Percentiles rank a stretch among this genome's conserved stretches.
Conservation (phyloP, 495 filamentous ascomycete species). For the Aspergillus saccharolyticus region DNA sequence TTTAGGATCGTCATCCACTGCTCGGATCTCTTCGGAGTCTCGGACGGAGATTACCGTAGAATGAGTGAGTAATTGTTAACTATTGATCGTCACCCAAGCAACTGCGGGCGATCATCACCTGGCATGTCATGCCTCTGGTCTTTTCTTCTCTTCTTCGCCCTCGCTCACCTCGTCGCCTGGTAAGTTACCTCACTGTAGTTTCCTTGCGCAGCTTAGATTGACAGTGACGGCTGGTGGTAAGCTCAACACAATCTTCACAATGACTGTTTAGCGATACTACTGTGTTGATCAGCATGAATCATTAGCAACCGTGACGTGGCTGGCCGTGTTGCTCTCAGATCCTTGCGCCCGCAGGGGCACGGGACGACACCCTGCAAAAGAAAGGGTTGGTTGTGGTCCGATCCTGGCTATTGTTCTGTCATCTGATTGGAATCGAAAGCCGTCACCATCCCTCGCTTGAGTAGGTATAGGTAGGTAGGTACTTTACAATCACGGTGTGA, state of each 20-base stretch:
- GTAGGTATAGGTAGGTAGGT: neutral
- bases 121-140: neutral
- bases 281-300: neutral
- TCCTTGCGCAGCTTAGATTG: constrained; percentile 14
- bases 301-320: neutral
- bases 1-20: neutral
- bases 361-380: neutral
- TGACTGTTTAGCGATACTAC: neutral
- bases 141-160: neutral
- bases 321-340: neutral
- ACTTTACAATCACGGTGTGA: neutral
- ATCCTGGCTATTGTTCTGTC: neutral
- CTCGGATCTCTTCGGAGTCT: neutral
- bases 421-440: neutral
- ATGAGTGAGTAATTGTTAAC: neutral
- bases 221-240: neutral
- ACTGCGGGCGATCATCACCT: neutral
- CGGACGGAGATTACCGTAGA: neutral
- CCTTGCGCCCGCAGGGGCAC: neutral
- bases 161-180: neutral
- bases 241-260: neutral
- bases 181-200: constrained; percentile 14
- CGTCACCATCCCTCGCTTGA: neutral
- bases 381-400: neutral
- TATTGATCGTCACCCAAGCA: neutral